phyloP scores from a whole-genome alignment of 129 eudicot genomes.

The Cynara cardunculus region DNA sequence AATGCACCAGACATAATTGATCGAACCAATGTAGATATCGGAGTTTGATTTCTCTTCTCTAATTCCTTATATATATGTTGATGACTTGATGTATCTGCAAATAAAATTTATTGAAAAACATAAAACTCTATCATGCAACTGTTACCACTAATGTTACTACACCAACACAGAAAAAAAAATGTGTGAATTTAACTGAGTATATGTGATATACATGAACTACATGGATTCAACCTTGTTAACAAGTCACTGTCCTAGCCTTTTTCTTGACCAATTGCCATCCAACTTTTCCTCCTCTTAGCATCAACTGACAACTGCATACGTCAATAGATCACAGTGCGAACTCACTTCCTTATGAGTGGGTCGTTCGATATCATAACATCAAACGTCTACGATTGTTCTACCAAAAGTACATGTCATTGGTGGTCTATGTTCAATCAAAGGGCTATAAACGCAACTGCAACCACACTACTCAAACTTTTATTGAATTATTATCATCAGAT shows the following conservation, averaged over 20 bases:
- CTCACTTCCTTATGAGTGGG: neutral
- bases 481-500: neutral
- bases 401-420: neutral
- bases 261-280: neutral
- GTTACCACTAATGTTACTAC: neutral
- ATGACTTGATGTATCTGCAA: too few species aligned
- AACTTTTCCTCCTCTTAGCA: neutral
- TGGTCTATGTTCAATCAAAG: neutral
- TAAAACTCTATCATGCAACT: neutral
- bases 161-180: neutral
- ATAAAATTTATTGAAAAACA: too few species aligned
- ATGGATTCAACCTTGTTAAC: too few species aligned
- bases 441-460: neutral
- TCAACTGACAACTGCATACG: too few species aligned
- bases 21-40: too few species aligned
- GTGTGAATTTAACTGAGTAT: neutral
- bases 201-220: neutral
- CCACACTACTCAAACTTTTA: neutral
- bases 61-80: too few species aligned
- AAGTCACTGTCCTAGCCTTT: neutral
- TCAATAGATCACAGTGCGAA: neutral
- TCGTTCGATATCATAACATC: neutral
- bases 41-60: too few species aligned
- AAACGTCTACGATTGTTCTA: neutral
- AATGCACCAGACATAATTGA: too few species aligned